Base-by-base conservation (phyloP, 2,329 filamentous ascomycete genomes). In the Colletotrichum melonis region DNA sequence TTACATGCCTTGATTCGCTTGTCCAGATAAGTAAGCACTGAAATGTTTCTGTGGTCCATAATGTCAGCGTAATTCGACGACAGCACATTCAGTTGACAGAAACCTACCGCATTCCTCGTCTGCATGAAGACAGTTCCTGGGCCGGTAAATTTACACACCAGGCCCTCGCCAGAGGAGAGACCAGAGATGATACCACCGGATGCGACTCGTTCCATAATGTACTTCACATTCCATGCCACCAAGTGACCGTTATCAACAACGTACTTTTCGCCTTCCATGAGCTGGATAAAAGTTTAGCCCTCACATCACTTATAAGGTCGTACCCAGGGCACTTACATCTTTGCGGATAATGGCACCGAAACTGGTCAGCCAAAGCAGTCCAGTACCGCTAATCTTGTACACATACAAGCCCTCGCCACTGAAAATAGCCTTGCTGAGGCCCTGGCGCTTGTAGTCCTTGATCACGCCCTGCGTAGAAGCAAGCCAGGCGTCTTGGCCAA, bases 211-310 rank as follows among this genome's bases (percentile, higher is more conserved):
- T 98, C 95, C 75, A 99, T 91, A 5, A 94, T 89, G 79, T 98
- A 99, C 79, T 97, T 95, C 80, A 94, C 95, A 81, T 98, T 98
- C 97, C 97, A 99, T 0, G 97, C 96, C 0, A 98, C 95, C 1
- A 98, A 88, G 77, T 98, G 95, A 3, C 95, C 95, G 78, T 98
- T 98, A 79, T 98, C 95, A 69, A 98, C 92, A 76, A 97, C 94
- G 82, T 98, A 98, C 77, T 93, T 93, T 81, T 98, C 96, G 11
- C 92, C 92, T 14, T 92, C 89, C 57, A 81, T 83, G 32, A 92
- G 85, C 87, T 88, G 59, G 16, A 14, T 14, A 4, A 14, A 8
- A 12, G 42, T 32, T 60, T 42, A 71, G 42, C 35, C 8, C 24
- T 22, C 12, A 64, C 12, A 63, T 78, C 30, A 79, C 76, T 38